Base-by-base conservation (phyloP, 2,329 filamentous ascomycete genomes). In the Nemania sp. region DNA sequence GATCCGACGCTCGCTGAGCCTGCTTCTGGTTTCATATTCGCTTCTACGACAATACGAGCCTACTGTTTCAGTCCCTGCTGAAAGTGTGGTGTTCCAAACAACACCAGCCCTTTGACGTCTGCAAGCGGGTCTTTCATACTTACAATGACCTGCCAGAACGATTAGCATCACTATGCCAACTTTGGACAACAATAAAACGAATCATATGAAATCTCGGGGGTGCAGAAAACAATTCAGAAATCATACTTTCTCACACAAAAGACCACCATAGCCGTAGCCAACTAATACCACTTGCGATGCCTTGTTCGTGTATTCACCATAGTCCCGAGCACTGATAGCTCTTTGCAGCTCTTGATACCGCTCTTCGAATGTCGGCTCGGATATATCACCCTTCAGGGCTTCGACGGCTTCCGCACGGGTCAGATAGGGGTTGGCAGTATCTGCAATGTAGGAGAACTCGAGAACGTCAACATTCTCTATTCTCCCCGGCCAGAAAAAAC, bases 71-170 rank as follows among this genome's bases (percentile, higher is more conserved):
- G 35, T 13, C 54, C 54, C n/a, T 27, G 20, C 24, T 3, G 1
- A 20, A 57, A 57, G 24, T 57, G 54, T 29, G 54, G 54, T 11
- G 54, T 57, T 27, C 54, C 54, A 29, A 57, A 57, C 35, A 57
- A 45, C 10, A 57, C 35, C 11, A 57, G 38, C 54, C 54, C 54
- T 29, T 43, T 26, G 45, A 57, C 29, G 15, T 18, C 35, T 10
- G 13, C n/a, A 20, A 11, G 11, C 5, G 32, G 5, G 32, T 35
- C 32, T 35, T 35, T 35, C 32, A 35, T 5, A 11, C 11, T 35
- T 35, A 11, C 11, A 11, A 35, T 5, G 5, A 10, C n/a, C n/a
- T n/a, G n/a, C n/a, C n/a, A n/a, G n/a, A n/a, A n/a, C n/a, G n/a
- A n/a, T n/a, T 55, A n/a, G 27, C 4, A 38, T 4, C 4, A 38